These are phyloP conservation scores for Cyclotella cryptica DNA, from an alignment of 108 stramenopile genomes.

Conservation along the genomic window DNA sequence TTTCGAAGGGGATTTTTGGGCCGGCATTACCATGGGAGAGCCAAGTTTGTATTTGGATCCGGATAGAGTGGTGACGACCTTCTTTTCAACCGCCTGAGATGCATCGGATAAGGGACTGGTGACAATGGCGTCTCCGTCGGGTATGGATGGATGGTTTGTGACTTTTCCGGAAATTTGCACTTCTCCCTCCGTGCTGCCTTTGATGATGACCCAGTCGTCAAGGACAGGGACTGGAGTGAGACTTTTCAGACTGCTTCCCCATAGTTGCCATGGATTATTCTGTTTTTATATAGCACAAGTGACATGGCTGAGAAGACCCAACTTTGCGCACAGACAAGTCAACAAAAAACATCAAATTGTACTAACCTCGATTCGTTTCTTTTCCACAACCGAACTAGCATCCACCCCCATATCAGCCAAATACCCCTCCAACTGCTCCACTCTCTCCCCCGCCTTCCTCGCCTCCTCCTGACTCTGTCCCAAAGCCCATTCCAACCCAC, in stretches of 20 bases:
- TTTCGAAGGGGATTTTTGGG: conserved; percentile 11
- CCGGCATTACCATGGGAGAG: conserved; percentile 34
- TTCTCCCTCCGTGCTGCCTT: conserved; percentile 55
- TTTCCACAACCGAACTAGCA: not conserved
- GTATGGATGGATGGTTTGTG: conserved; percentile 70
- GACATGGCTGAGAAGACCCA: not conserved
- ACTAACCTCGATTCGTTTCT: conserved; percentile 17
- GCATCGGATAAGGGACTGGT: conserved; percentile 74
- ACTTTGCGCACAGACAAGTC: not conserved
- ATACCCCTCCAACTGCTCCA: conserved; percentile 28
- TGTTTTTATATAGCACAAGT: not conserved
- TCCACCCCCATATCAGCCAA: conserved; percentile 19
- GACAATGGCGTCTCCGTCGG: conserved; percentile 81
- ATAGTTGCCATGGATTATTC: conserved; percentile 35
- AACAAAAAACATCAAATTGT: not conserved
- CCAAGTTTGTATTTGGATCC: conserved; percentile 84
- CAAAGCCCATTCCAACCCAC: conserved; percentile 25
- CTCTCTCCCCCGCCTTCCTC: conserved; percentile 9
- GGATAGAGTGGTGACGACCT: conserved; percentile 67
- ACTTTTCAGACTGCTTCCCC: conserved; percentile 29
- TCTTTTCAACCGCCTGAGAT: conserved; percentile 39
- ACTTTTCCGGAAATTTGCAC: conserved; percentile 71
- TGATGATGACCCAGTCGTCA: conserved; percentile 77
- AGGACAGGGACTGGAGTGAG: conserved; percentile 49
- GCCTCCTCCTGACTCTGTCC: conserved; percentile 15